These are phyloP conservation scores for Hanseniaspora lindneri DNA, from an alignment of 805 yeast species.

Conservation along the genomic window DNA sequence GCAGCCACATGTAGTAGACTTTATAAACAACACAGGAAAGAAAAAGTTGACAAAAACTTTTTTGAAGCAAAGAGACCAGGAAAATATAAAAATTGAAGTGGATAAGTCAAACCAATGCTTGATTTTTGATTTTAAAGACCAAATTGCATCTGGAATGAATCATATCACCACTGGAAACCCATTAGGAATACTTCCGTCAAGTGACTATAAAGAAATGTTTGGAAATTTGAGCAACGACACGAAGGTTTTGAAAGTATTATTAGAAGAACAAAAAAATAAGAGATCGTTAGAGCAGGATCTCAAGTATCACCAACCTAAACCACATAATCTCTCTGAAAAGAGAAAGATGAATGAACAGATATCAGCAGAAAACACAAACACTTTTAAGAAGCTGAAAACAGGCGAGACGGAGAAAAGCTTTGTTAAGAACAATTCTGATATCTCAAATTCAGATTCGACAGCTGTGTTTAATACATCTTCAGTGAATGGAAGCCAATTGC, in stretches of 20 bases:
- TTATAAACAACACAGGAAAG: constrained; percentile 28
- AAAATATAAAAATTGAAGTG: constrained; percentile 15
- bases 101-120: constrained; percentile 1
- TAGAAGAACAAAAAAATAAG: not conserved
- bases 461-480: not conserved
- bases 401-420: not conserved
- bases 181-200: constrained; percentile 1
- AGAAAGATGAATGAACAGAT: constrained; percentile 7
- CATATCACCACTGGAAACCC: constrained; percentile 15
- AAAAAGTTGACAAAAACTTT: constrained; percentile 26
- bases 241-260: constrained; percentile 5
- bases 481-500: not conserved
- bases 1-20: constrained; percentile 24
- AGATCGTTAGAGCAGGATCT: not conserved
- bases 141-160: constrained; percentile 10
- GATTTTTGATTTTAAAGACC: constrained; percentile 8
- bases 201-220: constrained; percentile 8
- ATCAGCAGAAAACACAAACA: not conserved
- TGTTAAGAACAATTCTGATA: not conserved
- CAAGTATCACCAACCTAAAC: constrained; percentile 7
- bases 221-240: constrained; percentile 7
- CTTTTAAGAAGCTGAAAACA: not conserved
- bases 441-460: not conserved
- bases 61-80: constrained; percentile 28
- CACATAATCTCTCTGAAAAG: not conserved